phyloP scores from a whole-genome alignment of 192 early-diverging fungal genomes.

The Allomyces javanicus region DNA sequence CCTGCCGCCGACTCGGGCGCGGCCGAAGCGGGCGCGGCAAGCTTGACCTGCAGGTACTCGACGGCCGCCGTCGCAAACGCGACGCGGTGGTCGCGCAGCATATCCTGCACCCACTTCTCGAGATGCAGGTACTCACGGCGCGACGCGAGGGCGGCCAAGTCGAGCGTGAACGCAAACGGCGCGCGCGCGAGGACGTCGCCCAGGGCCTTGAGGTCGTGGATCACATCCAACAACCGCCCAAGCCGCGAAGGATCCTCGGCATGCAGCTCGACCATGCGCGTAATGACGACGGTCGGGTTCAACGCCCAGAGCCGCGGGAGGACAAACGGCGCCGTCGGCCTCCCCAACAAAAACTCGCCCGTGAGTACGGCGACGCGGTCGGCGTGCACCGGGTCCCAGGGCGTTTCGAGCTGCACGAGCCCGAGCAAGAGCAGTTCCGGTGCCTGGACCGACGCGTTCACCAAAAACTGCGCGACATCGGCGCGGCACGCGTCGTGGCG shows the following conservation, averaged over 20 bases:
- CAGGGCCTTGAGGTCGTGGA: constrained; percentile 62
- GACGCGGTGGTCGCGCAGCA: constrained; percentile 38
- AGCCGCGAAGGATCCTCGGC: constrained; percentile 40
- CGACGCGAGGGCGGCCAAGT: constrained; percentile 57
- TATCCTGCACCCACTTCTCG: constrained; percentile 68
- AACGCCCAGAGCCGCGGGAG: constrained; percentile 52
- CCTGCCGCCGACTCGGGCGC: constrained; percentile 36
- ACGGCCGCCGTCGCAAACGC: constrained; percentile 48
- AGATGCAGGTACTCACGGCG: constrained; percentile 57
- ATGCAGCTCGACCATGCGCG: constrained; percentile 50
- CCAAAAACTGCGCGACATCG: constrained; percentile 42
- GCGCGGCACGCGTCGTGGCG: constrained; percentile 29
- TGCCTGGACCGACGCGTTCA: constrained; percentile 32
- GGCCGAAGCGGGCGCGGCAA: constrained; percentile 15
- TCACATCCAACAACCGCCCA: constrained; percentile 48
- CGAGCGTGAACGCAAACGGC: constrained; percentile 49
- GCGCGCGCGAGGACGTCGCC: constrained; percentile 43
- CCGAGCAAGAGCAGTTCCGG: constrained; percentile 58
- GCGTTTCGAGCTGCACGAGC: constrained; percentile 35
- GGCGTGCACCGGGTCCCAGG: constrained; percentile 26
- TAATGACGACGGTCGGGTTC: constrained; percentile 29
- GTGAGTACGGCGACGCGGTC: constrained; percentile 41
- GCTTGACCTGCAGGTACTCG: constrained; percentile 51
- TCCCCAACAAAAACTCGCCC: constrained; percentile 39
- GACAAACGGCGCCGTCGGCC: constrained; percentile 41